Percentiles rank a stretch among this genome's conserved stretches.
These are phyloP conservation scores for Ogataea siamensis DNA, from an alignment of 805 yeast species.

Conservation along the genomic window DNA sequence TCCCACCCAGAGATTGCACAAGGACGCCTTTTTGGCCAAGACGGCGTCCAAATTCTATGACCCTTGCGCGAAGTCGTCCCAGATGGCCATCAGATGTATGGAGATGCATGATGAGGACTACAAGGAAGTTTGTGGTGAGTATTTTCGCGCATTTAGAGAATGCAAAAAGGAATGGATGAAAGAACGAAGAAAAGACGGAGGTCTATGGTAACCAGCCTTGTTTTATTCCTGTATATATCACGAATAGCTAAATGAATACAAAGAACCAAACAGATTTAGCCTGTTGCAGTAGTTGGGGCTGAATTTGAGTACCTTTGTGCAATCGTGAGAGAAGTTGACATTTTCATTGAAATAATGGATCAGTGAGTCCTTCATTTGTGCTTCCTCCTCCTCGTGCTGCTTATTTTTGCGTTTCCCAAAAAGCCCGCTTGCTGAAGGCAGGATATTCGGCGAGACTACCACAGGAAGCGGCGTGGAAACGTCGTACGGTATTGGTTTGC, in stretches of 20 bases:
- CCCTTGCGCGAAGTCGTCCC: conserved; percentile 88
- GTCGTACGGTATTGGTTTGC: conserved; percentile 13
- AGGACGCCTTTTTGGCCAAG: conserved; percentile 65
- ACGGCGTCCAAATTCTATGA: conserved; percentile 84
- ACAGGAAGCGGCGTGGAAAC: conserved; percentile 14
- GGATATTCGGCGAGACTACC: conserved; percentile 8
- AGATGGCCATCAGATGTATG: conserved; percentile 82
- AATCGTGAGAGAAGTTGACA: conserved; percentile 23
- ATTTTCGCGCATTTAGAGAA: conserved; percentile 89
- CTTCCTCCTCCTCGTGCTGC: conserved; percentile 16
- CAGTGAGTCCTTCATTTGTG: conserved; percentile 21
- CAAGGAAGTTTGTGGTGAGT: conserved; percentile 66
- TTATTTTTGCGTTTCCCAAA: conserved; percentile 17
- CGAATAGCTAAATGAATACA: conserved; percentile 26
- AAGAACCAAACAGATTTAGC: conserved; percentile 22
- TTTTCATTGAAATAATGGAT: conserved; percentile 26
- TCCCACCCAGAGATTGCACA: conserved; percentile 71
- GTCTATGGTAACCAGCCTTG: conserved; percentile 27
- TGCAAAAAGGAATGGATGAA: conserved; percentile 76
- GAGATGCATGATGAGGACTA: conserved; percentile 73
- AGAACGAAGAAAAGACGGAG: conserved; percentile 33
- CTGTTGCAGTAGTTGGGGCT: conserved; percentile 21
- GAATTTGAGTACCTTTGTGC: conserved; percentile 23
- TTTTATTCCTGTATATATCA: conserved; percentile 10
- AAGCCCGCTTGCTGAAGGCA: conserved; percentile 10